Conservation (phyloP, 768 basidiomycete species). For the Tulasnella sp. region DNA sequence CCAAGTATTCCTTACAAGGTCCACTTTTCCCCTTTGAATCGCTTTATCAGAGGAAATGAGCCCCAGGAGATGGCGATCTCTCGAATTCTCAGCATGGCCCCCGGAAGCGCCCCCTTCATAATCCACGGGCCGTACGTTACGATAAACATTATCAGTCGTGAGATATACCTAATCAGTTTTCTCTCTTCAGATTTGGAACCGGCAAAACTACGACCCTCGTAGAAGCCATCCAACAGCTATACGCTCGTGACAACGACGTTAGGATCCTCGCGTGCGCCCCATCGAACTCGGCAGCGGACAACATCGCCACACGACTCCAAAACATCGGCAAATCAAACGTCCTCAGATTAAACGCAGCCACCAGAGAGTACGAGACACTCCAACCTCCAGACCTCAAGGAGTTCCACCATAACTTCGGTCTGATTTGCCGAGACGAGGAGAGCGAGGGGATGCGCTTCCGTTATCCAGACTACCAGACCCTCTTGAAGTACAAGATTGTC, state of each 20-base stretch:
- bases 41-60: neutral
- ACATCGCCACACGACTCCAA: constrained; percentile 22
- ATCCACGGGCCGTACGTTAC: constrained; percentile 33
- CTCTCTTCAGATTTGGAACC: constrained; percentile 21
- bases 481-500: constrained; percentile 52
- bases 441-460: neutral
- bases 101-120: constrained; percentile 23
- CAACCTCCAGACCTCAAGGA: neutral
- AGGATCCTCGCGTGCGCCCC: constrained; percentile 33
- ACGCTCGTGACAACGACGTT: neutral
- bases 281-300: constrained; percentile 34
- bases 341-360: constrained; percentile 6
- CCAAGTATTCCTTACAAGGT: neutral
- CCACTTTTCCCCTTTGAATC: neutral
- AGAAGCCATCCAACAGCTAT: constrained; percentile 32
- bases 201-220: constrained; percentile 34
- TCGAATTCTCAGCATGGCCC: constrained; percentile 17
- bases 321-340: neutral
- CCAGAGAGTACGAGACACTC: neutral
- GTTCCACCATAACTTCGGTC: neutral
- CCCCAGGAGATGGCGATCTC: constrained; percentile 25
- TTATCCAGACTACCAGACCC: neutral
- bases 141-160: neutral
- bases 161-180: neutral
- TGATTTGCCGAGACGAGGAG: neutral